Evolutionary conservation across 192 early-diverging fungal genomes (phyloP).

Genomic region (Geranomyces variabilis): DNA sequence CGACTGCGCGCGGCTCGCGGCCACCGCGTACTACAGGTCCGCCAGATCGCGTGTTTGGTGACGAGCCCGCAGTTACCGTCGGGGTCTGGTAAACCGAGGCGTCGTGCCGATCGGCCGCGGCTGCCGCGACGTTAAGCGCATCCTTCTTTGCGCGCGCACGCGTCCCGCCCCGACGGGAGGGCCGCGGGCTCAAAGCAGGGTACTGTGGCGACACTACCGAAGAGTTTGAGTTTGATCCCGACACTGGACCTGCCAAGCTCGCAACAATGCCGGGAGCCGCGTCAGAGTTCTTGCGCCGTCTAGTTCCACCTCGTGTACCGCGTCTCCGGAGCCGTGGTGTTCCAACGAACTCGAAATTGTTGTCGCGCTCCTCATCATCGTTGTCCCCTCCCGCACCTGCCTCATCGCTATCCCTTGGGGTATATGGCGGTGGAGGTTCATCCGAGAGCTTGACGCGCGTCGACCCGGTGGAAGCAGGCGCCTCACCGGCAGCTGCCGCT

Average conservation of each 20-base stretch:
- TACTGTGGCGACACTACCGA: background rate
- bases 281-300: conserved; percentile 18
- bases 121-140: background rate
- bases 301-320: conserved; percentile 23
- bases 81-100: background rate
- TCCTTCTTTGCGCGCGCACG: background rate
- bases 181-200: background rate
- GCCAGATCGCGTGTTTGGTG: background rate
- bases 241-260: background rate
- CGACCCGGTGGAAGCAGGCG: too few species aligned
- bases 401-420: conserved; percentile 17
- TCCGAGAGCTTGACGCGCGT: conserved; percentile 2
- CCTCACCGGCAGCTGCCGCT: background rate
- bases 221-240: background rate
- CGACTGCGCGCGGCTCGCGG: background rate
- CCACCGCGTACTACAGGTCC: background rate
- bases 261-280: background rate
- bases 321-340: conserved; percentile 20
- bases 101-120: background rate
- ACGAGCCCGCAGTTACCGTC: background rate
- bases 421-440: conserved; percentile 30
- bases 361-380: conserved; percentile 13
- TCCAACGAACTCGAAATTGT: conserved; percentile 13
- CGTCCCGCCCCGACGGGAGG: background rate
- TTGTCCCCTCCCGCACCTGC: background rate